Percentiles rank a stretch among this genome's conserved stretches.
Conservation (phyloP, 805 yeast species). For the Saccharomycopsis sp. region DNA sequence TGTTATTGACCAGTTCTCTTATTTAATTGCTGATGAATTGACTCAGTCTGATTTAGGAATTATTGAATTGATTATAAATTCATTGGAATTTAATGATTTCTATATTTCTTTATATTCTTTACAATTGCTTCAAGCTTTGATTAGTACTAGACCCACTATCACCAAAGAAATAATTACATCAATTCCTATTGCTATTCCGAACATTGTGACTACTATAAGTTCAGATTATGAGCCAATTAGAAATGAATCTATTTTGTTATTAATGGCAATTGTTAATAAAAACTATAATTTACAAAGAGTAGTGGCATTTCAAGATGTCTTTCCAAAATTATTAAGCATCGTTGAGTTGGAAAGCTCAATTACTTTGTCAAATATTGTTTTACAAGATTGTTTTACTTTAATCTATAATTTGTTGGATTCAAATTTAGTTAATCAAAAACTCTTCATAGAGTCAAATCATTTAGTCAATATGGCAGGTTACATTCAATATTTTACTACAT, state of each 20-base stretch:
- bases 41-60: conserved; percentile 45
- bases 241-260: conserved; percentile 75
- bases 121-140: conserved; percentile 76
- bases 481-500: conserved; percentile 5
- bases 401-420: conserved; percentile 63
- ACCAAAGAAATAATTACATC: conserved; percentile 65
- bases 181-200: conserved; percentile 72
- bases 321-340: conserved; percentile 71
- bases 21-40: conserved; percentile 93
- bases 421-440: conserved; percentile 83
- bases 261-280: conserved; percentile 73
- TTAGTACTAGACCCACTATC: conserved; percentile 61
- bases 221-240: conserved; percentile 76
- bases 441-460: conserved; percentile 73
- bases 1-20: conserved; percentile 69
- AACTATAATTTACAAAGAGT: conserved; percentile 82
- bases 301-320: conserved; percentile 90
- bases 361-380: conserved; percentile 73
- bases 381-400: conserved; percentile 78
- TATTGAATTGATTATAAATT: conserved; percentile 37
- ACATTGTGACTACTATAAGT: conserved; percentile 51
- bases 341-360: conserved; percentile 83
- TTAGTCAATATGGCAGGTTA: conserved; percentile 6
- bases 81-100: conserved; percentile 50
- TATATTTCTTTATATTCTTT: conserved; percentile 72